Evolutionary conservation across 371 early-diverging fungal genomes (phyloP).

Genomic region (Mucor sp.): DNA sequence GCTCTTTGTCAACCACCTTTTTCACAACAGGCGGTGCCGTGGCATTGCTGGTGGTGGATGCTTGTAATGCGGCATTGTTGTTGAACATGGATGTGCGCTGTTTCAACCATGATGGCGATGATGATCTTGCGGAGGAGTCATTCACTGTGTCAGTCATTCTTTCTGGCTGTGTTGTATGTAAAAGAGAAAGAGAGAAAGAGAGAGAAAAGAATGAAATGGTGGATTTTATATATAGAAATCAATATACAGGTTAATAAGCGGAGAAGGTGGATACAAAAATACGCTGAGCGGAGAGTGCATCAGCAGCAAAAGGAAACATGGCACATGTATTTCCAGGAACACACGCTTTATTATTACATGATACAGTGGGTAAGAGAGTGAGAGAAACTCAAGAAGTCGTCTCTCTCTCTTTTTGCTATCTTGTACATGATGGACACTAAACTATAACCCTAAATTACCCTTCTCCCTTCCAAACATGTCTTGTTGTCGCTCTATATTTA

Average conservation of each 20-base stretch:
- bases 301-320: constrained; percentile 12
- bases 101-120: constrained; percentile 19
- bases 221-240: neutral
- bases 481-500: neutral
- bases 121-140: neutral
- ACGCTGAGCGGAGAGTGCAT: constrained; percentile 2
- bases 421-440: neutral
- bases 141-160: constrained; percentile 5
- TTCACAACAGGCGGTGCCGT: neutral
- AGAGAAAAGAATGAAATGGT: constrained; percentile 1
- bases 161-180: neutral
- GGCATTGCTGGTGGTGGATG: neutral
- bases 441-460: neutral
- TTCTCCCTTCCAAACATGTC: neutral
- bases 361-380: neutral
- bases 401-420: neutral
- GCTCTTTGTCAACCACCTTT: constrained; percentile 28
- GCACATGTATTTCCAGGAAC: constrained; percentile 26
- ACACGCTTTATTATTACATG: constrained; percentile 8
- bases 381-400: neutral
- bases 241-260: constrained; percentile 12
- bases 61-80: neutral
- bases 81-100: constrained; percentile 21
- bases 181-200: neutral
- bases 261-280: constrained; percentile 7